Percentiles rank a stretch among this genome's conserved stretches.
Evolutionary conservation across 2,329 filamentous ascomycete species (phyloP).

Genomic region (Diplodia corticola): DNA sequence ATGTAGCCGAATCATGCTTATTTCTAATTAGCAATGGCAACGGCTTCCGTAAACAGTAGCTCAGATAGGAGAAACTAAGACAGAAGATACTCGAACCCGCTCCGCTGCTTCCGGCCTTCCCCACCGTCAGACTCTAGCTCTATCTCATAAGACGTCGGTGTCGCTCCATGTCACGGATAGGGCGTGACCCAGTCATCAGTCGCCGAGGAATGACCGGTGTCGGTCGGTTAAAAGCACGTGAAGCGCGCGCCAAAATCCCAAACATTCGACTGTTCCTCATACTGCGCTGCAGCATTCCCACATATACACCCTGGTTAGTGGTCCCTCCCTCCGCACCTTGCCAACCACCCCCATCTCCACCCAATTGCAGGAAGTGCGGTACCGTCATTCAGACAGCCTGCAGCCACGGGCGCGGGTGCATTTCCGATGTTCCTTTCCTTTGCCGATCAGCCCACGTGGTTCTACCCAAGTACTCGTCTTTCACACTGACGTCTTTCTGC

Average conservation of each 20-base stretch:
- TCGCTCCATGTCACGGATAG: not conserved
- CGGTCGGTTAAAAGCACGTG: conserved; percentile 5
- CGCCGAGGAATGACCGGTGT: not conserved
- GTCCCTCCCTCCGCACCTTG: not conserved
- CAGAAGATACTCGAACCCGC: not conserved
- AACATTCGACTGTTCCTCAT: not conserved
- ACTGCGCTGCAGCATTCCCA: conserved; percentile 6
- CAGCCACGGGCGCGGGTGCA: not conserved
- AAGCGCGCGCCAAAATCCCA: not conserved
- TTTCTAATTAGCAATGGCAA: not conserved
- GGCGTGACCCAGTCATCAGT: not conserved
- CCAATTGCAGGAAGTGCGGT: not conserved
- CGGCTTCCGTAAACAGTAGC: not conserved
- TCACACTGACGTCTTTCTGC: not conserved
- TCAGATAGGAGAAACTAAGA: not conserved
- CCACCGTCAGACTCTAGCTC: not conserved
- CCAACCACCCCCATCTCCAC: not conserved
- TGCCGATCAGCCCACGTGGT: not conserved
- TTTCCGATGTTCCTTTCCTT: not conserved
- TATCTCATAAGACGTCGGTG: not conserved
- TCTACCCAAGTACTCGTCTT: not conserved
- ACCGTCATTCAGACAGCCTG: not conserved
- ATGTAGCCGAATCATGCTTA: not conserved
- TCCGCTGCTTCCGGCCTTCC: not conserved
- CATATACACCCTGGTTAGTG: conserved; percentile 12